Conservation (phyloP, 495 filamentous ascomycete genomes). For the Pyrenula aspistea region DNA sequence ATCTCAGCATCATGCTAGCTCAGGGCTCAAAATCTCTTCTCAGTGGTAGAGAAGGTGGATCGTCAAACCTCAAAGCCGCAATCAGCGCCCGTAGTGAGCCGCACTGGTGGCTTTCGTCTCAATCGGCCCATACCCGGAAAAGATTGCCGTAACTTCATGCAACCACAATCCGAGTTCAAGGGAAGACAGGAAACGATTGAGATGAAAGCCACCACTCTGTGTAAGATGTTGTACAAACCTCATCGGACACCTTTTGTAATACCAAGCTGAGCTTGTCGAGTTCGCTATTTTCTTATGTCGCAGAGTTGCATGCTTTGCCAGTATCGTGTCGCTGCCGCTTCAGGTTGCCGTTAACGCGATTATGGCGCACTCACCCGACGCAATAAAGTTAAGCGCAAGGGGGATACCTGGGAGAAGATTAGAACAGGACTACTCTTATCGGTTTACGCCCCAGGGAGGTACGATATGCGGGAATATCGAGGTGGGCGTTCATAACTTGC, state of each 20-base stretch:
- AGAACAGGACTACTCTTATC: too few relatives aligned
- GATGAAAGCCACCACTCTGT: background rate
- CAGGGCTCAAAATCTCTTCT: constrained; percentile 12
- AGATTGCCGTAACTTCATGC: too few relatives aligned
- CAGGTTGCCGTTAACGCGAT: background rate
- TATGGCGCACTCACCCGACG: constrained; percentile 58
- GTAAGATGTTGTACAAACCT: constrained; percentile 9
- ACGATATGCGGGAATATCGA: constrained; percentile 1
- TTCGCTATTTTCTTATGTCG: too few relatives aligned
- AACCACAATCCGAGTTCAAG: too few relatives aligned
- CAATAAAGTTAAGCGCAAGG: constrained; percentile 70
- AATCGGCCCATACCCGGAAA: constrained; percentile 6
- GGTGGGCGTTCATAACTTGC: constrained; percentile 31
- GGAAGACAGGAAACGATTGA: background rate
- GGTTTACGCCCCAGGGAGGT: background rate
- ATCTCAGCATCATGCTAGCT: constrained; percentile 65
- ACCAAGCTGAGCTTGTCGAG: too few relatives aligned
- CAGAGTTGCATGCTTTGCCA: background rate
- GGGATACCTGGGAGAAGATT: constrained; percentile 49
- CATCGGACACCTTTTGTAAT: constrained; percentile 6
- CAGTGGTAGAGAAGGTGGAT: constrained; percentile 30
- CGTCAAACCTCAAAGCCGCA: constrained; percentile 25
- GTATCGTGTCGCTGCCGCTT: constrained; percentile 13
- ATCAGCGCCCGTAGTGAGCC: constrained; percentile 82
- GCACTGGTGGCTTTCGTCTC: constrained; percentile 21